These are phyloP conservation scores for Jamesozyma piceae DNA, from an alignment of 805 yeast species.

Conservation along the genomic window DNA sequence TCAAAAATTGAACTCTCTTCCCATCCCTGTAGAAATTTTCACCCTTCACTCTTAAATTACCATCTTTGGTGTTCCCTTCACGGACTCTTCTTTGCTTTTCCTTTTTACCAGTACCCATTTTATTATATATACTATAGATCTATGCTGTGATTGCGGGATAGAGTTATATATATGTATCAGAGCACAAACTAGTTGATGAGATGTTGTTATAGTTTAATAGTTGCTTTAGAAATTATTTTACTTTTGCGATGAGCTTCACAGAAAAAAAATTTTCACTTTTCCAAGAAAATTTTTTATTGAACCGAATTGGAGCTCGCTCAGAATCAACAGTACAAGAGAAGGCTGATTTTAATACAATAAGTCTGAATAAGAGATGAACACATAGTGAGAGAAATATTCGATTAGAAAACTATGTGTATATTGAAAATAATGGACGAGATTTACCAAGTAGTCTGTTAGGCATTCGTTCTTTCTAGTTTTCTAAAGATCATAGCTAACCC, in stretches of 20 bases:
- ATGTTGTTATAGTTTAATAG: background rate
- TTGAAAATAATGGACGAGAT: no score
- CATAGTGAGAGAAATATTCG: no score
- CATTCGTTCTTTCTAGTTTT: no score
- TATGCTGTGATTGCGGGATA: background rate
- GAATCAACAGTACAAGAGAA: background rate
- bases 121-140: background rate
- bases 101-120: slow-evolving; percentile 92
- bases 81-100: slow-evolving; percentile 81
- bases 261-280: background rate
- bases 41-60: slow-evolving; percentile 89
- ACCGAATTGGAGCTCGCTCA: background rate
- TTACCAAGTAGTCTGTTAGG: no score
- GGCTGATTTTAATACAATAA: no score
- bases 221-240: no score
- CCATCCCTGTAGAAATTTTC: slow-evolving; percentile 95
- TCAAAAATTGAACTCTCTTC: slow-evolving; percentile 77
- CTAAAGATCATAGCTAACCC: no score
- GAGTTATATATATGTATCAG: background rate
- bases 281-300: background rate
- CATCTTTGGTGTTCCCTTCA: slow-evolving; percentile 74
- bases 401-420: no score
- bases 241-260: slow-evolving; percentile 2
- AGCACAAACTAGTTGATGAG: background rate
- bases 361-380: no score